A percentile compares a stretch with the other conserved stretches of the same genome.
Evolutionary conservation across 306 rosid species (phyloP).

Genomic region (Trifolium pratense): DNA sequence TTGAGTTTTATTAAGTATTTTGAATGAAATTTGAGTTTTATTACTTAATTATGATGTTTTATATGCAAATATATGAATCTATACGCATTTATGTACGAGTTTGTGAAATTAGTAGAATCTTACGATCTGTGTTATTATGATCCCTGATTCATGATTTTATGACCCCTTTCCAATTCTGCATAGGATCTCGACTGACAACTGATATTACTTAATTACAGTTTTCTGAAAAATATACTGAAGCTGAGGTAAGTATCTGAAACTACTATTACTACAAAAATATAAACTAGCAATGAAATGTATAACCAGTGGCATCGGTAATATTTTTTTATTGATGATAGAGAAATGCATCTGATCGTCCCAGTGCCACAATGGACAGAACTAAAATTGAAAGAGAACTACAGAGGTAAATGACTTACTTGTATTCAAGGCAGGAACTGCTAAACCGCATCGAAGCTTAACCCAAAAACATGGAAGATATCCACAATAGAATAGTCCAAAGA

Average conservation of each 20-base stretch:
- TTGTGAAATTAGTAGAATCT: too few relatives aligned
- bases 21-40: too few relatives aligned
- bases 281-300: constrained; percentile 10
- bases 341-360: neutral
- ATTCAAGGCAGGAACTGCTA: constrained; percentile 89
- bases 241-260: neutral
- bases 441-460: constrained; percentile 98
- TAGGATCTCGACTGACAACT: too few relatives aligned
- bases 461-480: constrained; percentile 98
- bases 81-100: too few relatives aligned
- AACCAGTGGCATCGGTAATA: neutral
- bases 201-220: constrained; percentile 13
- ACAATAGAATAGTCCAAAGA: constrained; percentile 91
- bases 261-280: neutral
- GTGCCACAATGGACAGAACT: neutral
- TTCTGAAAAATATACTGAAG: constrained; percentile 13
- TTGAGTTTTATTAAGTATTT: too few relatives aligned
- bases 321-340: neutral
- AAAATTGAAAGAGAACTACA: constrained; percentile 34
- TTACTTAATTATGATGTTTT: too few relatives aligned
- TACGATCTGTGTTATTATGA: too few relatives aligned
- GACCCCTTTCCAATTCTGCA: too few relatives aligned
- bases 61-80: too few relatives aligned
- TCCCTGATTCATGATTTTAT: too few relatives aligned
- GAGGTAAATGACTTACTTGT: constrained; percentile 59